Evolutionary conservation across 1,284 basidiomycete species (phyloP).

Genomic region (Tausonia pullulans): DNA sequence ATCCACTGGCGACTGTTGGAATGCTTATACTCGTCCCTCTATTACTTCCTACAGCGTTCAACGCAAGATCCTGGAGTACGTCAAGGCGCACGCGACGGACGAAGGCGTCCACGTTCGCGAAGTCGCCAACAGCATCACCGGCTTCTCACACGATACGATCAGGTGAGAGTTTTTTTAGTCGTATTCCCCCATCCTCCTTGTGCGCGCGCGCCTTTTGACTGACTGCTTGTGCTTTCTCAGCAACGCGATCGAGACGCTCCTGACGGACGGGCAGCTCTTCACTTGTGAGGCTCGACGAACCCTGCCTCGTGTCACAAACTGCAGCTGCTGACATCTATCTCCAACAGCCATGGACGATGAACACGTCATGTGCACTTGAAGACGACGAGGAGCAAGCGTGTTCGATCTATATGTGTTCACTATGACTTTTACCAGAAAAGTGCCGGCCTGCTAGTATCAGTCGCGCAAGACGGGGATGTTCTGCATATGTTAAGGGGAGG

Average conservation of each 20-base stretch:
- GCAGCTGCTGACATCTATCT: no score
- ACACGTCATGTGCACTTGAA: conserved; percentile 9
- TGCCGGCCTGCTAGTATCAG: no score
- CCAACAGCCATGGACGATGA: conserved; percentile 9
- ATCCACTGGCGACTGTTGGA: not conserved
- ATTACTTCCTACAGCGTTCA: conserved; percentile 46
- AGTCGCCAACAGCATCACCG: conserved; percentile 38
- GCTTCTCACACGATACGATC: conserved; percentile 26
- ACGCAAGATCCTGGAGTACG: conserved; percentile 51
- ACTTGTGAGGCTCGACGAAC: conserved; percentile 26
- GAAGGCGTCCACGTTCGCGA: conserved; percentile 53
- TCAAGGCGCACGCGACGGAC: conserved; percentile 36
- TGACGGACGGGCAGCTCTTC: conserved; percentile 51
- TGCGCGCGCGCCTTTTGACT: conserved; percentile 9
- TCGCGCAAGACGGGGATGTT: no score
- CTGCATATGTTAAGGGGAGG: no score
- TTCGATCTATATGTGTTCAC: no score
- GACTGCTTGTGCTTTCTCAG: conserved; percentile 29
- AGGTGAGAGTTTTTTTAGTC: conserved; percentile 31
- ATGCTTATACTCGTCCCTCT: not conserved
- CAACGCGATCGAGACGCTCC: conserved; percentile 53
- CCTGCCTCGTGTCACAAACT: not conserved
- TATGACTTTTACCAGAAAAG: no score
- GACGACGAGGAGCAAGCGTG: not conserved
- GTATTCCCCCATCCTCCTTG: not conserved